Base-by-base conservation (phyloP, 1,139 yeast genomes). In the Sugiyamaella pinicola region DNA sequence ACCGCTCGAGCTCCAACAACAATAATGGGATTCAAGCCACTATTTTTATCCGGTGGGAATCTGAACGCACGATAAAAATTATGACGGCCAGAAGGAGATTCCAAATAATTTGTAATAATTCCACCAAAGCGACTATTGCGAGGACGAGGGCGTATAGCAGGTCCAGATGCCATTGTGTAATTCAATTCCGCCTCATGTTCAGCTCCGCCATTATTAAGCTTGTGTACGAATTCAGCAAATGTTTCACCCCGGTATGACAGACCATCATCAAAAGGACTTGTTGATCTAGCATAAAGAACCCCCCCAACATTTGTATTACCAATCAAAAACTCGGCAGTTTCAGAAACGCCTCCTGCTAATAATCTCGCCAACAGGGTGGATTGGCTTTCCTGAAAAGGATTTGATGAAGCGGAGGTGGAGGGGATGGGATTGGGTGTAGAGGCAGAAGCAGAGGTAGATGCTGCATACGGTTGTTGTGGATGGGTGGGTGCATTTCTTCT, bases 1-100 rank as follows among this genome's bases (percentile, higher is more conserved):
- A 74, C 74, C 0, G 81, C 75, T 18, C 82, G 66, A n/a, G 81
- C 77, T 3, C 85, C 84, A n/a, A 81, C 77, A 33, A 81, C 76
- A 58, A 81, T 66, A 4, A 81, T 80, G 0, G 85, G 85, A 1
- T 81, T 74, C 55, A 72, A 64, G 19, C 68, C 67, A 9, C 61
- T 42, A 2, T 15, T n/a, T 17, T 47, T 47, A 15, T 17, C 35
- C 13, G 54, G 39, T 2, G 77, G 76, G 63, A 81, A 80, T 49
- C 84, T 63, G 61, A 81, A 81, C 56, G 83, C 80, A 46, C 85
- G 69, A 63, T 80, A 79, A 55, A 80, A 79, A 50, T 75, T 73
- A 6, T 46, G 46, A 37, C 54, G 50, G 12, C 54, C 58, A 35
- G 51, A n/a, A 33, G 17, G 13, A 3, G 29, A 6, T 7, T n/a